Evolutionary conservation across 208 protist genomes (phyloP).

Genomic region (Sergeia podlipaevii): DNA sequence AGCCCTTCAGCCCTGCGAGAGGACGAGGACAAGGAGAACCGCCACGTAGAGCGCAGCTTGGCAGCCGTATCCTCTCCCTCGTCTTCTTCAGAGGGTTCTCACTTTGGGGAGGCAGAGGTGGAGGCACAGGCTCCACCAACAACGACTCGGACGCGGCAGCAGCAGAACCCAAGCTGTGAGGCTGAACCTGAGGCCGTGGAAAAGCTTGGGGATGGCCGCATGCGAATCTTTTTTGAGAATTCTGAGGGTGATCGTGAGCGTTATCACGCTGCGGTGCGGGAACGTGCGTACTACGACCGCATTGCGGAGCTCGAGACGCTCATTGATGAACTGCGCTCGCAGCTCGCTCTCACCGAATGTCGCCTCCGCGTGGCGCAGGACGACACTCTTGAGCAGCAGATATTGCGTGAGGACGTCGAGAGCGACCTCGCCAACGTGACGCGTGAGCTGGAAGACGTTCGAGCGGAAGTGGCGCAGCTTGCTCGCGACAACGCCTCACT

Average conservation of each 20-base stretch:
- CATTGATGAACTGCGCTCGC: conserved; percentile 44
- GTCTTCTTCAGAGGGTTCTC: not conserved
- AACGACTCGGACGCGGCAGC: conserved; percentile 3
- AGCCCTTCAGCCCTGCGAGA: conserved; percentile 4
- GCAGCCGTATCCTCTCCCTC: conserved; percentile 7
- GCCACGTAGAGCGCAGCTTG: not conserved
- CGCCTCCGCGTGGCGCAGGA: conserved; percentile 62
- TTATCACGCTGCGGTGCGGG: conserved; percentile 39
- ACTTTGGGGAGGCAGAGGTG: not conserved
- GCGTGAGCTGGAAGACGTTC: conserved; percentile 25
- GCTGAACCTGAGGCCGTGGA: conserved; percentile 3
- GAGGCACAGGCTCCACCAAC: not conserved
- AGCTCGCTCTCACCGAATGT: conserved; percentile 43
- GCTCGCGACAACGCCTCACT: conserved; percentile 34
- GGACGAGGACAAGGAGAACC: not conserved
- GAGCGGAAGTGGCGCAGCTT: conserved; percentile 33
- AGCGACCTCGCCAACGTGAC: conserved; percentile 31
- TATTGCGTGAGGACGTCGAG: conserved; percentile 40
- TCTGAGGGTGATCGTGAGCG: conserved; percentile 57
- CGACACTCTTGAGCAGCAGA: conserved; percentile 43
- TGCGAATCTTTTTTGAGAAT: conserved; percentile 38
- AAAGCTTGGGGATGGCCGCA: conserved; percentile 9
- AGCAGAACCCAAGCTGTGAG: conserved; percentile 5
- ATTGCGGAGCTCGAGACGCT: conserved; percentile 47
- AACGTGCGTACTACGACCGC: conserved; percentile 44